Evolutionary conservation across 805 yeast genomes (phyloP), one percentile per base, ranked within the genome.

Genomic region (Metschnikowia matae): DNA sequence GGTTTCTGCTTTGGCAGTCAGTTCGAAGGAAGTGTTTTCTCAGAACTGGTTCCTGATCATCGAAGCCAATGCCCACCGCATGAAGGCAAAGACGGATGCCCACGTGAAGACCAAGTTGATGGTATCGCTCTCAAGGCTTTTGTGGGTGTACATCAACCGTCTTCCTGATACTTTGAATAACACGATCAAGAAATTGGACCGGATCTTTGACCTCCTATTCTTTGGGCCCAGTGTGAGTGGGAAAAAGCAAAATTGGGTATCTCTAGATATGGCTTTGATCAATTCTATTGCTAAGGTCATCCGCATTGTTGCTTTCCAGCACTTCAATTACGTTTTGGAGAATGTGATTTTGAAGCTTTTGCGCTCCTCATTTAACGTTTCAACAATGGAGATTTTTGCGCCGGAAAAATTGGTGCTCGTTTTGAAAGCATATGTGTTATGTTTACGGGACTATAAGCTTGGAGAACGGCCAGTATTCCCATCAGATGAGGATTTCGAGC

Each of bases 141-240:
- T 88, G 0, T 94, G 99, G 99, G 96, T 91, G 0, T 94, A 87
- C 62, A 70, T 90, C 21, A 89, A 84, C 66, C 74, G 98, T 54
- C 82, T 90, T 56, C 81, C 96, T 0, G 99, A 95, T 57, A 86
- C 97, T 0, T 70, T 92, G 58, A 94, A 92, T 63, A 85, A 87
- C 51, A 90, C 96, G 0, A 83, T 91, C 2, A 84, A 90, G 60
- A 85, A 84, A 49, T 73, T 94, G 45, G 96, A 86, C 51, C 61
- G 69, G 2, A 68, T 94, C 33, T 82, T 85, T 50, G 77, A 79
- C 44, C 54, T 80, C 4, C 65, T 87, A 39, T 70, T 91, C 21
- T 77, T 78, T 46, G 78, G 74, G 48, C 59, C 64, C 11, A 64
- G 58, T 23, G 60, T 66, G 1, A 53, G 64, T 13, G 69, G 70